Base-by-base conservation (phyloP, 345 rosid species). In the Pelargonium nanum region DNA sequence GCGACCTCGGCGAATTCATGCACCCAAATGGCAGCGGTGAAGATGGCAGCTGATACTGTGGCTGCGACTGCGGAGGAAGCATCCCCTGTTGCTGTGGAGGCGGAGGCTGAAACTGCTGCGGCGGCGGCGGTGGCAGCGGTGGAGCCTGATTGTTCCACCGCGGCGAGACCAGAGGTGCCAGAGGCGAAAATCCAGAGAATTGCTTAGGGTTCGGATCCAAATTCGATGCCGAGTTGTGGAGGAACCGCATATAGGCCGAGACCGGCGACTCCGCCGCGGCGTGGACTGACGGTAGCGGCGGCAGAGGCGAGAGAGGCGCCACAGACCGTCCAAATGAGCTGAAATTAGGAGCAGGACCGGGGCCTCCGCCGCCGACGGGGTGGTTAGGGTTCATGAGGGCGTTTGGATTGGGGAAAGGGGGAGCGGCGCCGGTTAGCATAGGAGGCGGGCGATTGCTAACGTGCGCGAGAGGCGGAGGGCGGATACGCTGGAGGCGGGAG, bases 401-500 rank as follows among this genome's bases (percentile, higher is more conserved):
- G 70, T 26, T 9, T 34, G 28, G 26, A 68, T 55, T 26, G 73
- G 77, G 62, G 69, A 66, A 20, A 62, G 62, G 66, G 28, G 63
- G 72, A 22, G 56, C 34, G 44, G 73, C 68, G 66, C 70, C 67
- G 53, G 80, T 67, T 52, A 86, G 69, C 82, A 75, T 19, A 19
- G 74, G 54, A 68, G 87, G 79, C 0, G 98, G 98, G 4, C 87
- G 97, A 69, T 78, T 81, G 75, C 66, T 70, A 71, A 93, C 62
- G 9, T 85, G 87, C 12, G 78, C 81, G 24, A 93, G 70, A 1
- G 99, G 97, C 5, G 96, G 97, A 68, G 99, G 97, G 10, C 97
- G 95, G 60, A 90, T 93, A 64, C 92, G 83, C 62, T 93, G 96
- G 34, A 93, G 74, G 60, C 97, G 95, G 26, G 96, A 83, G 69